These are phyloP conservation scores for Rhazya stricta DNA, from an alignment of 257 asterid species.

Conservation along the genomic window DNA sequence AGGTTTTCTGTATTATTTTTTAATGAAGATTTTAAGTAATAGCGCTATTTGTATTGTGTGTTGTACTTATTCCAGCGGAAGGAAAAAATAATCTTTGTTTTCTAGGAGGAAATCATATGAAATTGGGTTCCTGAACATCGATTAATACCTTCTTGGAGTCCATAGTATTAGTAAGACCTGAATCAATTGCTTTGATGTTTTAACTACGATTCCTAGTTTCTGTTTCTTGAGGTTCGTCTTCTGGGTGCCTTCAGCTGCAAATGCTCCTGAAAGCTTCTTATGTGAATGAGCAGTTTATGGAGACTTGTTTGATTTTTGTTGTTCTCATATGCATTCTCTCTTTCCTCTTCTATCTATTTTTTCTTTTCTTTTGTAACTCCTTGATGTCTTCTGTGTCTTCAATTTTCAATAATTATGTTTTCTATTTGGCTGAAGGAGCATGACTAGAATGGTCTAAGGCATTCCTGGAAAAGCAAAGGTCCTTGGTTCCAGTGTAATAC, in stretches of 20 bases:
- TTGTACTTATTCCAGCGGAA: neutral
- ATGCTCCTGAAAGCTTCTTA: neutral
- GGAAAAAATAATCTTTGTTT: neutral
- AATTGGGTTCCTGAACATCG: no score
- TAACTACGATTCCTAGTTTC: neutral
- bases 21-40: no score
- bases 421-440: neutral
- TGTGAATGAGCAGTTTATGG: neutral
- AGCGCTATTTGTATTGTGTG: neutral
- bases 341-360: neutral
- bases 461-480: neutral
- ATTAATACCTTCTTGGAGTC: neutral
- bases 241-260: neutral
- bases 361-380: neutral
- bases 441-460: neutral
- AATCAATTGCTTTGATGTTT: neutral
- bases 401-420: neutral
- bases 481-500: neutral
- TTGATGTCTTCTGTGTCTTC: neutral
- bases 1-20: no score
- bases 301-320: neutral
- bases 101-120: neutral
- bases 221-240: neutral
- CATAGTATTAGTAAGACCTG: neutral
- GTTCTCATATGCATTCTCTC: neutral